Base-by-base conservation (phyloP, 345 rosid genomes). In the Acer saccharum region DNA sequence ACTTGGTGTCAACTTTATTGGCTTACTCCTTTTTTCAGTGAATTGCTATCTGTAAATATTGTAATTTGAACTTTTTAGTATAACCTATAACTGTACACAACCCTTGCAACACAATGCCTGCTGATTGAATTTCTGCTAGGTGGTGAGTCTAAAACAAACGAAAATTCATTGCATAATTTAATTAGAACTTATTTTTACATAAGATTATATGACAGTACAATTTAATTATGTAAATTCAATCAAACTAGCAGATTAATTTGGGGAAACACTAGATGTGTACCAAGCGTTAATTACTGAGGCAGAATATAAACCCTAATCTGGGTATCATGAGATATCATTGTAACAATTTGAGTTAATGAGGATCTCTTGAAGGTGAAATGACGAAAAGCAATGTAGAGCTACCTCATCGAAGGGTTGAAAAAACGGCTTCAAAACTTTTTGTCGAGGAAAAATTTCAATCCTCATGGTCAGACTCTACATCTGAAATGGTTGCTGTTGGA, bases 401-500 rank as follows among this genome's bases (percentile, higher is more conserved):
- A 6, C 10, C 50, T 35, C 65, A 58, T n/a, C 13, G 0, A 35
- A 20, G 9, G 12, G 46, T 29, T 20, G 21, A 12, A 8, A n/a
- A 35, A 18, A 12, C 1, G 75, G 65, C 4, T 52, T n/a, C 43
- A 25, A 18, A 68, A 68, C 29, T 10, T 12, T 32, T 35, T 35
- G 39, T 35, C 9, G 2, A 2, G 23, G 13, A 6, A 18, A 20
- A 29, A 27, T 23, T 6, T 75, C 79, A 89, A 77, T 80, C 89
- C 63, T 86, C 91, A 29, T 41, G 78, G 6, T 76, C 82, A 2
- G 85, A 76, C 0, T 69, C 86, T 12, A 77, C 61, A 68, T 88
- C 88, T 27, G 70, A 18, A 73, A 65, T 62, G 78, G 73, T 65
- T 13, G 39, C 6, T 4, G 60, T 62, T 12, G 81, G 57, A 27